Evolutionary conservation across 495 filamentous ascomycete genomes (phyloP).

Genomic region (Talaromyces adpressus): DNA sequence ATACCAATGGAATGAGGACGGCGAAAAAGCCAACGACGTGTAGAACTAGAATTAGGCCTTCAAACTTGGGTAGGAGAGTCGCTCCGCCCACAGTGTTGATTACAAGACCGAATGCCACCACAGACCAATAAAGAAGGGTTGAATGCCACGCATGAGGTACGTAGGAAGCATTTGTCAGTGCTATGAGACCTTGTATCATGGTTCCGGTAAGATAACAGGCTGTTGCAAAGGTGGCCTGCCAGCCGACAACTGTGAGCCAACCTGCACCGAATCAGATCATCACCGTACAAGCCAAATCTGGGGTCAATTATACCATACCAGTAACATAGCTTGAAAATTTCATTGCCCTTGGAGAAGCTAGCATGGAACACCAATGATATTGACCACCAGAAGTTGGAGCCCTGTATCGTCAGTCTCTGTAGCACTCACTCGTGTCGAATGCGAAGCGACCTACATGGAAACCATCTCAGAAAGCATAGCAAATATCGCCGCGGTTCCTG

Average conservation of each 20-base stretch:
- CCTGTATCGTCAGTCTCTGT: slow-evolving; percentile 14
- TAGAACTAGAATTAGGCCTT: slow-evolving; percentile 51
- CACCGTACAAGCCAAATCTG: not conserved
- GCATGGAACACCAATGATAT: slow-evolving; percentile 47
- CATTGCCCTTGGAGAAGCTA: slow-evolving; percentile 32
- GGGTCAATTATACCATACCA: slow-evolving; percentile 15
- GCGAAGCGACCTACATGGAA: slow-evolving; percentile 25
- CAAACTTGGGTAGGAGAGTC: slow-evolving; percentile 47
- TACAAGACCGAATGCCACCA: not conserved
- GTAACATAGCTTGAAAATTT: slow-evolving; percentile 43
- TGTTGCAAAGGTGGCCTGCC: slow-evolving; percentile 20
- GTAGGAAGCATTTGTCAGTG: slow-evolving; percentile 30
- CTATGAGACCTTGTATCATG: slow-evolving; percentile 33
- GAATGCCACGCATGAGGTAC: slow-evolving; percentile 7
- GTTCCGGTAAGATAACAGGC: slow-evolving; percentile 33
- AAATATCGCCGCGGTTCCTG: slow-evolving; percentile 22
- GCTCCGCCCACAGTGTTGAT: slow-evolving; percentile 47
- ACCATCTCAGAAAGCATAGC: slow-evolving; percentile 33
- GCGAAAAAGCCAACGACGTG: slow-evolving; percentile 57
- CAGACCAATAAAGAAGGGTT: slow-evolving; percentile 2
- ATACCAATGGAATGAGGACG: slow-evolving; percentile 51
- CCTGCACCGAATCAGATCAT: not conserved
- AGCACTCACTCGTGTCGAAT: not conserved
- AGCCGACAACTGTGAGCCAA: slow-evolving; percentile 9
- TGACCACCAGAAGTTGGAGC: slow-evolving; percentile 45